phyloP scores from a whole-genome alignment of 163 green algal species.

The Prototheca stagnorum region DNA sequence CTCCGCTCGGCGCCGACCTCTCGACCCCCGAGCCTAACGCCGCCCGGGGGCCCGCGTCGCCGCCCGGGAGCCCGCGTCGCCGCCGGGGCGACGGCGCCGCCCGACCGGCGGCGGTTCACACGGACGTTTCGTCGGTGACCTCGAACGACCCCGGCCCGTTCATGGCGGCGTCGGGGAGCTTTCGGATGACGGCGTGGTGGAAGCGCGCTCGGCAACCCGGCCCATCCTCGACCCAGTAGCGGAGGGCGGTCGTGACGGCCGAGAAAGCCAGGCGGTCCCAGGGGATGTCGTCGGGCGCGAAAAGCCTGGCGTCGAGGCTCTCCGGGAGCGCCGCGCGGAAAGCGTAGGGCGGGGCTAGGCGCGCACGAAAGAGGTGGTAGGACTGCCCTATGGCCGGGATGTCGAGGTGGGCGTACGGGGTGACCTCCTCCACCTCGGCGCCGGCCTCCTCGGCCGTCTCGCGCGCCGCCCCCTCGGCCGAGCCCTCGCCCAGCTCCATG shows the following conservation, averaged over 20 bases:
- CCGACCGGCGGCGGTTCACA: no score
- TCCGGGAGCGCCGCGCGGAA: slow-evolving; percentile 42
- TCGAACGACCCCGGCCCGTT: slow-evolving; percentile 17
- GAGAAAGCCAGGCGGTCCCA: slow-evolving; percentile 36
- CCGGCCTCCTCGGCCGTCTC: slow-evolving; percentile 76
- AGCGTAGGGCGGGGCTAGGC: slow-evolving; percentile 38
- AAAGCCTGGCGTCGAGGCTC: slow-evolving; percentile 50
- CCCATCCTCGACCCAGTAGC: slow-evolving; percentile 15
- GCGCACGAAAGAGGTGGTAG: slow-evolving; percentile 63
- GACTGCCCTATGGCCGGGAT: slow-evolving; percentile 61
- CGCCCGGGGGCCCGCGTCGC: no score
- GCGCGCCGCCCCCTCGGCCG: slow-evolving; percentile 38
- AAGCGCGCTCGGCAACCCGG: slow-evolving; percentile 4
- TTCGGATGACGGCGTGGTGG: slow-evolving; percentile 20
- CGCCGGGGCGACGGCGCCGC: no score
- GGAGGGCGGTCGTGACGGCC: slow-evolving; percentile 10
- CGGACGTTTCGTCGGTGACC: slow-evolving; percentile 7
- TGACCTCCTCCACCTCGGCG: slow-evolving; percentile 39
- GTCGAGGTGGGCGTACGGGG: slow-evolving; percentile 55
- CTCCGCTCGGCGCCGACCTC: no score
- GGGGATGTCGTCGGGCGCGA: slow-evolving; percentile 52
- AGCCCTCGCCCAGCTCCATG: slow-evolving; percentile 50
- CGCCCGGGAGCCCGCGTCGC: no score
- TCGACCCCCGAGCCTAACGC: no score
- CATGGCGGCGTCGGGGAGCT: slow-evolving; percentile 6